Evolutionary conservation across 768 basidiomycete species (phyloP), one percentile per base, ranked within the genome.

Genomic region (Suillus subalutaceus): DNA sequence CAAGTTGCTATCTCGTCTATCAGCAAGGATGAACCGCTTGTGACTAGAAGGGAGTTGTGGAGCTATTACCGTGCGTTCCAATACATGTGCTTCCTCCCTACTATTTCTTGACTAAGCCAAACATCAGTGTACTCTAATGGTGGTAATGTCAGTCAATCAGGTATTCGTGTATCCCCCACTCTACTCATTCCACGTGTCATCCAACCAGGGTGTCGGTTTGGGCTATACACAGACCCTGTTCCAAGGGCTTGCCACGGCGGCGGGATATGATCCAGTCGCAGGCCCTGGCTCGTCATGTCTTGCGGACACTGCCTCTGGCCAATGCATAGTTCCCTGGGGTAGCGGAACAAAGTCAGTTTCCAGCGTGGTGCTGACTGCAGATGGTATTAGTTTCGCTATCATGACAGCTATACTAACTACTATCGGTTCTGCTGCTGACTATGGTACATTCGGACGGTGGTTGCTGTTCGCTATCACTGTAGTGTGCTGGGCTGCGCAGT

Each of bases 391-490:
- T 71, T 94, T 93, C 67, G 90, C 89, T 10, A 80, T 92, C 26
- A 93, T 94, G 91, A 93, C 92, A 0, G 68, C 83, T 37, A 86
- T 94, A 55, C 93, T 94, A 78, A 94, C 92, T 1, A 92, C 91
- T 0, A 87, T 94, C 53, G 88, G 89, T 12, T 79, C 79, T 9
- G 78, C 72, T 6, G 76, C 70, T 8, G 76, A 77, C 55, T 79
- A 77, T 56, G 76, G 77, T 13, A 76, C 68, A 37, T 92, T 94
- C 70, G 91, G 91, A 26, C 86, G 90, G 18, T 94, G 92, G 91
- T 75, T 94, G 9, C 79, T 94, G 18, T 79, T 93, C 41, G 81
- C 82, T n/a, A 74, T 89, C 10, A 94, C 93, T 0, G 76, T 87
- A 53, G 81, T 94, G 43, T 93, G 91, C 67, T 95, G 93, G 93